These are phyloP conservation scores for Erodium texanum DNA, from an alignment of 441 rosid species.

Conservation along the genomic window DNA sequence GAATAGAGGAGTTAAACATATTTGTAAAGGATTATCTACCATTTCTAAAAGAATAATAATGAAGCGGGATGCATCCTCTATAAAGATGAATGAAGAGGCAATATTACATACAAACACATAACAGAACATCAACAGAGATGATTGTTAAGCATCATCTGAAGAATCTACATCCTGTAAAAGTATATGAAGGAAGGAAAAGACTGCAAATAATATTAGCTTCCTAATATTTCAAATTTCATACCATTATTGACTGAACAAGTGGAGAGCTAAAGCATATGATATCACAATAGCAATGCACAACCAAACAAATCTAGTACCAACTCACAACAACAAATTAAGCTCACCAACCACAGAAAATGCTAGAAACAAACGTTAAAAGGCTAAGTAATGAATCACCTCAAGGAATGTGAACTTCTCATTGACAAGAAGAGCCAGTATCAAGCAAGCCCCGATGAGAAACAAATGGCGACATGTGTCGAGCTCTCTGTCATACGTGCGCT, in stretches of 20 bases:
- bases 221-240: neutral
- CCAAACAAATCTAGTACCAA: neutral
- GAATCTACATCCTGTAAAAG: neutral
- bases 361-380: neutral
- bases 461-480: conserved; percentile 84
- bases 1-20: neutral
- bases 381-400: conserved; percentile 39
- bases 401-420: conserved; percentile 62
- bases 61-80: neutral
- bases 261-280: neutral
- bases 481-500: conserved; percentile 66
- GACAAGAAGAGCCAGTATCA: conserved; percentile 48
- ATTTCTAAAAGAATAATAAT: neutral
- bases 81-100: no score
- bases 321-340: neutral
- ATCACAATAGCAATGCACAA: neutral
- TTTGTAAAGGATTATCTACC: neutral
- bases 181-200: neutral
- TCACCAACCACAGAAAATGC: neutral
- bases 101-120: neutral
- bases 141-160: neutral
- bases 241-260: neutral
- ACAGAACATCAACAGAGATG: neutral
- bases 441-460: conserved; percentile 43
- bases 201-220: neutral